phyloP scores from a whole-genome alignment of 305 asterid genomes.

The Andrographis paniculata region DNA sequence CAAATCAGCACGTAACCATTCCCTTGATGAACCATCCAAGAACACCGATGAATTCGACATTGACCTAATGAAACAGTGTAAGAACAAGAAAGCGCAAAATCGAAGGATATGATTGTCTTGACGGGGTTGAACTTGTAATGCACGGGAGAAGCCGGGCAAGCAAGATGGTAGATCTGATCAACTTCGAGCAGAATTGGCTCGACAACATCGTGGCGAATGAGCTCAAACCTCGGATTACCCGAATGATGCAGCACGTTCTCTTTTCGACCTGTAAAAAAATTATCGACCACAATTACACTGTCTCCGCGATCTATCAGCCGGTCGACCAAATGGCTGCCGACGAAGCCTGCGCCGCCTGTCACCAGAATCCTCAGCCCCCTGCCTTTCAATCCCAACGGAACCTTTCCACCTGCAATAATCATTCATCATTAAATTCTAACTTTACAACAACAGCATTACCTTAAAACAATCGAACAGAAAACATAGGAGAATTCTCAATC shows the following conservation, averaged over 20 bases:
- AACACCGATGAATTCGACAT: neutral
- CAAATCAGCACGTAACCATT: too few relatives aligned
- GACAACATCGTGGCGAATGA: conserved; percentile 75
- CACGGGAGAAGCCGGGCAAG: conserved; percentile 94
- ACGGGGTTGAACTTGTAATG: conserved; percentile 88
- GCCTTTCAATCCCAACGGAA: conserved; percentile 58
- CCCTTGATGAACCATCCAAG: too few relatives aligned
- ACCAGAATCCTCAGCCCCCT: conserved; percentile 63
- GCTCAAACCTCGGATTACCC: conserved; percentile 57
- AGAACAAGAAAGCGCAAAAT: neutral
- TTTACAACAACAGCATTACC: neutral
- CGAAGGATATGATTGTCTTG: conserved; percentile 87
- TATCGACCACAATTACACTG: conserved; percentile 68
- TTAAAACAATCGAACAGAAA: too few relatives aligned
- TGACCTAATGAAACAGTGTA: neutral
- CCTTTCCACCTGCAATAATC: conserved; percentile 61
- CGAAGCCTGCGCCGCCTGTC: conserved; percentile 92
- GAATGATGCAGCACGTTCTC: conserved; percentile 60
- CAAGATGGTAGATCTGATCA: conserved; percentile 83
- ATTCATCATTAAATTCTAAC: too few relatives aligned
- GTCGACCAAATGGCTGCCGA: conserved; percentile 88
- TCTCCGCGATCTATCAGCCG: conserved; percentile 65
- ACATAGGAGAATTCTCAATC: too few relatives aligned
- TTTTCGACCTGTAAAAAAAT: conserved; percentile 68
- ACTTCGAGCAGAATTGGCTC: conserved; percentile 82